Evolutionary conservation across 768 basidiomycete genomes (phyloP), one percentile per base, ranked within the genome.

Genomic region (Leccinum boreale): DNA sequence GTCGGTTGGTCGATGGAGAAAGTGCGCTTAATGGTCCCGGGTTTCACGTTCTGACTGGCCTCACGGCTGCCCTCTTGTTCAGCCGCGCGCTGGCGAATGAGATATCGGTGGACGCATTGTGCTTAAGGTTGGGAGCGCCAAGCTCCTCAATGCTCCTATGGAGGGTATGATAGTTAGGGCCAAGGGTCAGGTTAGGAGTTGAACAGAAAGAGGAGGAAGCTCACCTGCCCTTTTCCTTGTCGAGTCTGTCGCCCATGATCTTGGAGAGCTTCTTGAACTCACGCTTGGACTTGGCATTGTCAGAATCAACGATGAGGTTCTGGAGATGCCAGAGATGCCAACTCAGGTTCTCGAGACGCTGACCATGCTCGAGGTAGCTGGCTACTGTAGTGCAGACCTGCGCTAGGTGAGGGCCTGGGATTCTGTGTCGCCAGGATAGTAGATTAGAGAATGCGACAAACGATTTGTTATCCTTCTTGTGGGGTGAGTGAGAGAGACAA

Each of bases 241-340:
- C 26, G 26, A 26, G 26, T 26, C 26, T 26, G 26, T 26, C 26
- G 26, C 26, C 84, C 92, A 94, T 94, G 70, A 75, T 83, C 74
- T 89, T 91, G 65, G 88, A 89, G 55, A 94, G 84, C 67, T 90
- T 92, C 78, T 87, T 90, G 80, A 94, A 94, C 75, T 93, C 91
- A 50, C 92, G 87, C 70, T 92, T 92, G 15, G 87, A 73, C 74
- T 85, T 89, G 46, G 92, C 90, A 62, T 92, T 92, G 80, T 94
- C 92, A 59, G 86, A 81, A 75, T 94, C 91, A 75, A 94, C 91
- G 78, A 93, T 93, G 65, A 93, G 84, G 66, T 86, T 90, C 76
- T 94, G 92, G 51, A 94, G 85, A 70, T 93, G 90, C 92, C 92
- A 94, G 73, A 94, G 82, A 69, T 92, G 84, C 92, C 92, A 94